Evolutionary conservation across 805 yeast species (phyloP), one percentile per base, ranked within the genome.

Genomic region (Yamadazyma olivae): DNA sequence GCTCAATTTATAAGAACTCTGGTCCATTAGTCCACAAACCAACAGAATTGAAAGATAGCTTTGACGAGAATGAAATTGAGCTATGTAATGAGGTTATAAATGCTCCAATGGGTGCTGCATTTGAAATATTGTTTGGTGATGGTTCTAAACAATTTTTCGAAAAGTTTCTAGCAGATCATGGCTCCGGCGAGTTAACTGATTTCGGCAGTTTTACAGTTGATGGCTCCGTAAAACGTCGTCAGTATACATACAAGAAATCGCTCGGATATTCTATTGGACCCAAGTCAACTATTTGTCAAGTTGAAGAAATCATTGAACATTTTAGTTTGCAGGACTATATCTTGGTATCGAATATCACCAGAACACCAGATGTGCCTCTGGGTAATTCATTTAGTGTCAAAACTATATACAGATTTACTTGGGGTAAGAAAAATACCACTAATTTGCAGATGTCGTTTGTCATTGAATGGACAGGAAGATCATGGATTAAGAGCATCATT

Each of bases 321-420:
- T 60, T 71, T 49, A 83, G 85, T 49, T 65, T 68, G 34, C 63
- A 73, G 4, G 66, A 69, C 13, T 71, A 71, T 45, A 74, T 87
- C 22, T 72, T 78, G 40, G 78, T 88, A 2, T 61, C 79, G 2
- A 77, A 81, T 27, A 67, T 75, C 2, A 78, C 91, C 0, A 67
- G 64, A 27, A 90, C 99, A 0, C 99, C 99, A 0, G 93, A 88
- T 53, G 98, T 93, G 12, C 99, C 99, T 0, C 83, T 90, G 50
- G 99, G 99, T 4, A 73, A 73, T 28, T 74, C 85, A 1, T 93
- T 93, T 56, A 69, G 74, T 21, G 89, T 89, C 1, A 71, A 78
- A 43, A 86, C 96, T 0, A 70, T 84, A 41, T 84, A 79, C 49
- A 65, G 80, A 30, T 60, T 88, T 37, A 70, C 82, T 3, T 93